A percentile compares a stretch with the other conserved stretches of the same genome.
Evolutionary conservation across 1,284 basidiomycete species (phyloP).

Genomic region (Microstroma glucosiphilum): DNA sequence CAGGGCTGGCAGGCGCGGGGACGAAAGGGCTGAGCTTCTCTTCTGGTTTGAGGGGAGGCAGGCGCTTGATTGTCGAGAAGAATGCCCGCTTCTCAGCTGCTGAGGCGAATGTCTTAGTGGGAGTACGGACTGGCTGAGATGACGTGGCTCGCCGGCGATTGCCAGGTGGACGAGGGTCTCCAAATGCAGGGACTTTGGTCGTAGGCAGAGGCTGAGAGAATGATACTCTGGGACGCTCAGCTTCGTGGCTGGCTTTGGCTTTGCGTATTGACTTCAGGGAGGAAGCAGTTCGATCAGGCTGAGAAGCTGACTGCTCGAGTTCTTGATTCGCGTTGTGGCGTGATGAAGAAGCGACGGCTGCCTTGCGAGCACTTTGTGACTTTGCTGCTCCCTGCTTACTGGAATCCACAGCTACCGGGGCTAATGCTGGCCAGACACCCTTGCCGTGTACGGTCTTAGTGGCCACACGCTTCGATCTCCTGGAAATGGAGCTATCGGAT

Average conservation of each 20-base stretch:
- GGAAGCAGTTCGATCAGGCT: no score
- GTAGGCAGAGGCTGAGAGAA: constrained; percentile 2
- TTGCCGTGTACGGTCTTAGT: no score
- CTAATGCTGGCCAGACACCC: no score
- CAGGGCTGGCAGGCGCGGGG: neutral
- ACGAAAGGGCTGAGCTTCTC: constrained; percentile 1
- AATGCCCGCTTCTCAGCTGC: neutral
- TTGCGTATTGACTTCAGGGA: no score
- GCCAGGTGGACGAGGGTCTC: neutral
- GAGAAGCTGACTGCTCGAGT: no score
- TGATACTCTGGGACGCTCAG: neutral
- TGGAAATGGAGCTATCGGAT: no score
- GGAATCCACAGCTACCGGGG: no score
- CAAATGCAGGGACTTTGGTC: neutral
- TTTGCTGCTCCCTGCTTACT: no score
- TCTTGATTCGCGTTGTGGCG: no score
- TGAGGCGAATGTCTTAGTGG: neutral
- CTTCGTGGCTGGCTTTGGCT: neutral
- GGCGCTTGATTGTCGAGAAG: constrained; percentile 3
- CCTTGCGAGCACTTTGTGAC: no score
- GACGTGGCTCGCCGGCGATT: neutral
- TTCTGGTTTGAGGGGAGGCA: neutral
- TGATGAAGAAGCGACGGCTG: no score
- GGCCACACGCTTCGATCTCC: no score
- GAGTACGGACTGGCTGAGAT: neutral